These are phyloP conservation scores for Suillus hirtellus DNA, from an alignment of 768 basidiomycete genomes.

Conservation along the genomic window DNA sequence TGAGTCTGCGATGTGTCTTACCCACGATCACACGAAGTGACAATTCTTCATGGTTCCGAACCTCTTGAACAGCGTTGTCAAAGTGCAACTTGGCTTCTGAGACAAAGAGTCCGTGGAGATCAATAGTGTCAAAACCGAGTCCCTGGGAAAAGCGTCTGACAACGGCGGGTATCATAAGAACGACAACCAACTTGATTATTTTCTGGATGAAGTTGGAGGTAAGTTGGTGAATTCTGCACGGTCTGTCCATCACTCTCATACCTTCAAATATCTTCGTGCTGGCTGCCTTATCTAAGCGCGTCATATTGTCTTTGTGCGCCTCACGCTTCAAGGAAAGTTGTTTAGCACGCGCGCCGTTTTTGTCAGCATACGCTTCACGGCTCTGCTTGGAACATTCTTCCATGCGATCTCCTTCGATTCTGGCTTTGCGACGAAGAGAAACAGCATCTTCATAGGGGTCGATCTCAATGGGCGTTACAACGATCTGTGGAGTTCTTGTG, in stretches of 20 bases:
- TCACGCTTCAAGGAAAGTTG: constrained; percentile 79
- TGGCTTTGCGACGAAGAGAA: constrained; percentile 66
- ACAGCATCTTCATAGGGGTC: constrained; percentile 38
- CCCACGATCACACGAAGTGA: constrained; percentile 80
- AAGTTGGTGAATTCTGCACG: background rate
- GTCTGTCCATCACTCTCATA: constrained; percentile 36
- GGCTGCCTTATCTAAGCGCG: constrained; percentile 70
- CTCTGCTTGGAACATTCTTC: constrained; percentile 60
- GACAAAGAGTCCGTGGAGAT: constrained; percentile 85
- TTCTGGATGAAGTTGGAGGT: background rate
- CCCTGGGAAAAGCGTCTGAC: constrained; percentile 1
- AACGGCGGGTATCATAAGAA: background rate
- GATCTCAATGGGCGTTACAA: background rate
- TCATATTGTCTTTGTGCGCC: constrained; percentile 70
- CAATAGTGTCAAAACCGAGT: constrained; percentile 62
- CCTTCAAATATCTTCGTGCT: constrained; percentile 81
- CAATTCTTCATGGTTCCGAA: constrained; percentile 52
- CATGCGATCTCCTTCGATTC: constrained; percentile 74
- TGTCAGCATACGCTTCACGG: constrained; percentile 64
- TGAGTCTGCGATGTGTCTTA: constrained; percentile 32
- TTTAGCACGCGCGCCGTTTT: constrained; percentile 75
- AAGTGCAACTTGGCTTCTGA: constrained; percentile 80
- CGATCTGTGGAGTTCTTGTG: background rate
- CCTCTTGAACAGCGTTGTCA: constrained; percentile 62
- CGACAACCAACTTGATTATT: constrained; percentile 9